phyloP scores from a whole-genome alignment of 352 stramenopile species.

The Phytopythium sindhum region DNA sequence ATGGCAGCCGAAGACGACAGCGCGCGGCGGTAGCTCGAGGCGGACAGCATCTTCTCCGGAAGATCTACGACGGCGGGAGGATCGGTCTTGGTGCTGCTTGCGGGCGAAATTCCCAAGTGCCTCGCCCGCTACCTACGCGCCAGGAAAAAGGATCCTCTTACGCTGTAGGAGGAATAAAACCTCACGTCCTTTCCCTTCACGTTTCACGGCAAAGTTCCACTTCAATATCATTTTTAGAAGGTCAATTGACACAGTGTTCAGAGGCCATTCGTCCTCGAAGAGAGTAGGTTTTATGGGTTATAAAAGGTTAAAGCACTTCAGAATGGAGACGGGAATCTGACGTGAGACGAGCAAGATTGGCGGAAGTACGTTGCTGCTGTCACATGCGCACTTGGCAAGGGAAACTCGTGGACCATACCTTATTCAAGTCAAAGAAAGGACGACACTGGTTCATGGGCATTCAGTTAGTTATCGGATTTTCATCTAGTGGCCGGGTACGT shows the following conservation, averaged over 20 bases:
- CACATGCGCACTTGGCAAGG: not conserved
- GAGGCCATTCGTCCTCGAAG: too few relatives aligned
- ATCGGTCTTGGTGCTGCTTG: not conserved
- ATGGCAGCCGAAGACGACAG: conserved; percentile 17
- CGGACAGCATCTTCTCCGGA: conserved; percentile 23
- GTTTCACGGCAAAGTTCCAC: conserved; percentile 6
- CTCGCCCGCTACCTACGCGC: not conserved
- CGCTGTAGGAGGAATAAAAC: not conserved
- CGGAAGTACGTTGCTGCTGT: too few relatives aligned
- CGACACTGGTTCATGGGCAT: not conserved
- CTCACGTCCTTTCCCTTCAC: conserved; percentile 4
- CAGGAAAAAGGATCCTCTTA: not conserved
- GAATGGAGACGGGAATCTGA: not conserved
- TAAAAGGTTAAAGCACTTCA: not conserved
- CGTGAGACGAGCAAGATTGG: not conserved
- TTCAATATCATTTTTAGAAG: conserved; percentile 3
- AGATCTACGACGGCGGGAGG: too few relatives aligned
- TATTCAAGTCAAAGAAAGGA: conserved; percentile 1
- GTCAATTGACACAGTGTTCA: not conserved
- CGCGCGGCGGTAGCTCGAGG: conserved; percentile 11
- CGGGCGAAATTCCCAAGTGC: conserved; percentile 7
- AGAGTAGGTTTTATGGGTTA: conserved; percentile 4
- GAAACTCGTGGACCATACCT: not conserved
- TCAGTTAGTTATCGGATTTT: not conserved
- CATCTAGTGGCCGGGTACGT: not conserved